These are phyloP conservation scores for Alternaria incomplexa DNA, from an alignment of 2,329 filamentous ascomycete genomes.

Conservation along the genomic window DNA sequence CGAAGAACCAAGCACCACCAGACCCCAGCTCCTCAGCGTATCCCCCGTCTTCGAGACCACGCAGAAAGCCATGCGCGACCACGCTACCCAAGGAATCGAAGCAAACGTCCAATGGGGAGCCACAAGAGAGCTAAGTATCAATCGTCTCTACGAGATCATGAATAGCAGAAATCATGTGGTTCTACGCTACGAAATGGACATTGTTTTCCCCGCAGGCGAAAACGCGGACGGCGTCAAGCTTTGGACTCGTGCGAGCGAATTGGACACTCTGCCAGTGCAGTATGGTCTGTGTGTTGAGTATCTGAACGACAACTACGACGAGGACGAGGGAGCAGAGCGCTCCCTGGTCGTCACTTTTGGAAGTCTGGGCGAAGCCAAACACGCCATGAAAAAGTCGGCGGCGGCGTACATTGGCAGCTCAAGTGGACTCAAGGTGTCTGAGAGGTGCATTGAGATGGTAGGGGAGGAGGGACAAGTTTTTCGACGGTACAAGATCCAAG, in stretches of 20 bases:
- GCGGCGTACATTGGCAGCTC: background rate
- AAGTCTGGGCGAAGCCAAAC: background rate
- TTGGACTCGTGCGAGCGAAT: background rate
- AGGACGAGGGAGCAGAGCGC: background rate
- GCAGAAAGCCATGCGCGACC: background rate
- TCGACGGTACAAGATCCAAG: background rate
- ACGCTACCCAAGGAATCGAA: background rate
- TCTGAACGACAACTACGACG: background rate
- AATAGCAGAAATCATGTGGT: background rate
- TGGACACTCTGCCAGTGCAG: background rate
- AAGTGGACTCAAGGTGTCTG: background rate
- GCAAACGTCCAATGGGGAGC: slow-evolving; percentile 3
- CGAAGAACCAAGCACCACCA: background rate
- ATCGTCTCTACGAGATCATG: slow-evolving; percentile 6
- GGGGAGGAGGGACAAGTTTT: background rate
- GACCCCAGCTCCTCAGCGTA: background rate
- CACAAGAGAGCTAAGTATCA: background rate
- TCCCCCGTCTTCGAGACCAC: slow-evolving; percentile 1
- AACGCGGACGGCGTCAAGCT: background rate
- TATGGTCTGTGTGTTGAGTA: slow-evolving; percentile 5
- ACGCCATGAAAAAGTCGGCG: slow-evolving; percentile 6
- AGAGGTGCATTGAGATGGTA: slow-evolving; percentile 3
- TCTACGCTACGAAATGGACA: slow-evolving; percentile 9
- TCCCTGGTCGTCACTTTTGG: slow-evolving; percentile 4
- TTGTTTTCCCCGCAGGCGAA: background rate